Conservation (phyloP, 768 basidiomycete genomes). For the Omphalotus guepiniiformis region DNA sequence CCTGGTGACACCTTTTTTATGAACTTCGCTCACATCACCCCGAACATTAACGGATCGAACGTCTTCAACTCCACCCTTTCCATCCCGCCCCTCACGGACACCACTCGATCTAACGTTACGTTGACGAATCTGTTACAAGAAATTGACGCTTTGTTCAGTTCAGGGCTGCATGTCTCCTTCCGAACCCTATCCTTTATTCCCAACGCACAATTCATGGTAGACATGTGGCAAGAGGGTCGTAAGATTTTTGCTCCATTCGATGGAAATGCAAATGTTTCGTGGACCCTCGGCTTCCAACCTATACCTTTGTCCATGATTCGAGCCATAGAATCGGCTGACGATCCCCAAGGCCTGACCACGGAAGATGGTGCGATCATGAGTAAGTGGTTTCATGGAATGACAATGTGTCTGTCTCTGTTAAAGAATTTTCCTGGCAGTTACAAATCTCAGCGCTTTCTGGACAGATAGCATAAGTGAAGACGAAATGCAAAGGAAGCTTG, state of each 20-base stretch:
- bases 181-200: conserved; percentile 9
- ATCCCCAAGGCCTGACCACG: conserved; percentile 11
- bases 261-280: conserved; percentile 8
- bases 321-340: conserved; percentile 7
- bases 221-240: conserved; percentile 8
- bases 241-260: conserved; percentile 9
- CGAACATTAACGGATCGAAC: not conserved
- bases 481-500: conserved; percentile 7
- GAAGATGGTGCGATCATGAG: conserved; percentile 11
- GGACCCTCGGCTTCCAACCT: conserved; percentile 7
- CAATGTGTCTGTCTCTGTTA: not conserved
- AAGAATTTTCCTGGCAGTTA: conserved; percentile 3
- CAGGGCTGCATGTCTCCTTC: not conserved
- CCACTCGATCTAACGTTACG: not conserved
- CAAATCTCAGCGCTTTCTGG: conserved; percentile 10
- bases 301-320: conserved; percentile 1
- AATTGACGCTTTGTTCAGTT: not conserved
- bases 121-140: not conserved
- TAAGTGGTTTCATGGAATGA: not conserved
- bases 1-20: not conserved
- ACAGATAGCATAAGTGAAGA: conserved; percentile 9
- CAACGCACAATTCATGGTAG: conserved; percentile 10
- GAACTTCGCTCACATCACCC: not conserved
- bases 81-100: not conserved
- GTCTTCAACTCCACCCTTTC: not conserved